A percentile compares a stretch with the other conserved stretches of the same genome.
Conservation (phyloP, 1,139 yeast genomes). For the Scheffersomyces cryptocercus region DNA sequence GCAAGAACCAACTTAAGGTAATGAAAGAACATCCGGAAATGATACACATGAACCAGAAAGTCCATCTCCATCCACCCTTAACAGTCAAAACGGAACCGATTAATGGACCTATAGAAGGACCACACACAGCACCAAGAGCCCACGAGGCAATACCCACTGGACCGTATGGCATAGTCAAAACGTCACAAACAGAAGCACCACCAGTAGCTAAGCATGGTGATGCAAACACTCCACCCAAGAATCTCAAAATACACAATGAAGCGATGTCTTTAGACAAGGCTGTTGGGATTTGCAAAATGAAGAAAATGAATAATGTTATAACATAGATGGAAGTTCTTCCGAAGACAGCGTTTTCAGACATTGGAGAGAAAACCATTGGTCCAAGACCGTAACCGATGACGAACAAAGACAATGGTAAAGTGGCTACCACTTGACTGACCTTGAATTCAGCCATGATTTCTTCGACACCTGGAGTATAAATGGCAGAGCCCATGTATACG, state of each 20-base stretch:
- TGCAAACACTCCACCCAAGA: slow-evolving; percentile 36
- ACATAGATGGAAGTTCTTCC: slow-evolving; percentile 52
- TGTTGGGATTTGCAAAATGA: slow-evolving; percentile 32
- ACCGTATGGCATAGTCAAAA: slow-evolving; percentile 24
- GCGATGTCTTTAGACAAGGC: slow-evolving; percentile 34
- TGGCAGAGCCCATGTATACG: slow-evolving; percentile 63
- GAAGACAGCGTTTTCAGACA: slow-evolving; percentile 42
- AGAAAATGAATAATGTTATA: slow-evolving; percentile 28
- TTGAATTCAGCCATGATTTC: slow-evolving; percentile 29
- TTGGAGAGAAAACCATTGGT: slow-evolving; percentile 40
- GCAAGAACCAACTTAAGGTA: slow-evolving; percentile 28
- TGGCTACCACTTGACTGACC: slow-evolving; percentile 26
- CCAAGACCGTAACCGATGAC: slow-evolving; percentile 44
- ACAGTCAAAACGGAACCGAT: slow-evolving; percentile 33
- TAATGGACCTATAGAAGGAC: slow-evolving; percentile 40
- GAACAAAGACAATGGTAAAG: slow-evolving; percentile 36
- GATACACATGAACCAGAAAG: slow-evolving; percentile 41
- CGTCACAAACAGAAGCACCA: slow-evolving; percentile 37
- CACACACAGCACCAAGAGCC: slow-evolving; percentile 39
- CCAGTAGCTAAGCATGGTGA: slow-evolving; percentile 40
- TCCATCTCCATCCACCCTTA: slow-evolving; percentile 38
- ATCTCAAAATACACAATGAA: slow-evolving; percentile 32
- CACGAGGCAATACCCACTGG: slow-evolving; percentile 35
- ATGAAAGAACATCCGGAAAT: slow-evolving; percentile 28
- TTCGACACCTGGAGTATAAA: slow-evolving; percentile 56